Evolutionary conservation across 2,329 filamentous ascomycete genomes (phyloP).

Genomic region (Cercospora sp.): DNA sequence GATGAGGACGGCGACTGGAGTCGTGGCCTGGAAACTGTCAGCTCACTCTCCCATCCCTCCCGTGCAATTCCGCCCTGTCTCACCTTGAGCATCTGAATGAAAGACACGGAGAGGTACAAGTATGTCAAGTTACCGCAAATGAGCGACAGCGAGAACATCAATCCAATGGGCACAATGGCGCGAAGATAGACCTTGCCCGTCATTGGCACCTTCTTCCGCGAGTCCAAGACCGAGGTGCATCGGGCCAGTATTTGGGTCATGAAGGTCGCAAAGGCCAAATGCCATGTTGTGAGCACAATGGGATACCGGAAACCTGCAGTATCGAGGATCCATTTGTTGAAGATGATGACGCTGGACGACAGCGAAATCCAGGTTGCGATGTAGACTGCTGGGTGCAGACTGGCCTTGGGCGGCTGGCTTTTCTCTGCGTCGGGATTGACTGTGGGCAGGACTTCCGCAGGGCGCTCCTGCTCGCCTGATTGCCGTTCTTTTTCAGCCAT

Average conservation of each 20-base stretch:
- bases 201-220: conserved; percentile 96
- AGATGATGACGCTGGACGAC: conserved; percentile 92
- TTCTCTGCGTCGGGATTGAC: conserved; percentile 77
- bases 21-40: conserved; percentile 68
- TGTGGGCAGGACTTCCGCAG: conserved; percentile 69
- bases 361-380: conserved; percentile 86
- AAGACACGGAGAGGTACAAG: conserved; percentile 90
- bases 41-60: conserved; percentile 3
- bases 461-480: conserved; percentile 72
- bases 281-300: conserved; percentile 92
- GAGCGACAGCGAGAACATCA: conserved; percentile 94
- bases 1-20: conserved; percentile 87
- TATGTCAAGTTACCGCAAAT: conserved; percentile 97
- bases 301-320: conserved; percentile 73
- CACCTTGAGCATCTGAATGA: conserved; percentile 99
- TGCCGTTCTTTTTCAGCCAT: conserved; percentile 79
- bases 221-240: conserved; percentile 86
- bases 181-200: conserved; percentile 89
- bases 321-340: conserved; percentile 98
- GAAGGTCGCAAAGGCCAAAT: conserved; percentile 86
- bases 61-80: not conserved
- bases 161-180: conserved; percentile 89
- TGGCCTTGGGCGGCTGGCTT: conserved; percentile 60
- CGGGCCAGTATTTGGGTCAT: conserved; percentile 93
- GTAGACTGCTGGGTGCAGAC: conserved; percentile 81